These are phyloP conservation scores for Cyclotella atomus DNA, from an alignment of 108 stramenopile genomes.

Conservation along the genomic window DNA sequence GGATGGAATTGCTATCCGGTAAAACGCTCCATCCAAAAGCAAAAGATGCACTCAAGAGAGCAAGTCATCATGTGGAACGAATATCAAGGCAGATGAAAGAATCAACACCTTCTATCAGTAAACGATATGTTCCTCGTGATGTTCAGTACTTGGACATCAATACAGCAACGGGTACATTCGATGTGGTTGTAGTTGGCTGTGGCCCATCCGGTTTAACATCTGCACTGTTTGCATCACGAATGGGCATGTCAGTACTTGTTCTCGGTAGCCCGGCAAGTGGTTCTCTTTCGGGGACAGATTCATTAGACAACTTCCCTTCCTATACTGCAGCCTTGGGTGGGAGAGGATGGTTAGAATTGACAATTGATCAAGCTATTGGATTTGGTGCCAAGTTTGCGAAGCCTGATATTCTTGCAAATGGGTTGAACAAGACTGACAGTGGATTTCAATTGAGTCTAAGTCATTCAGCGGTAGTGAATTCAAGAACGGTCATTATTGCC, in stretches of 20 bases:
- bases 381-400: constrained; percentile 52
- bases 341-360: constrained; percentile 34
- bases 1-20: background rate
- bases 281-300: constrained; percentile 51
- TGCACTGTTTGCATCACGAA: constrained; percentile 63
- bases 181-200: constrained; percentile 63
- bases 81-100: background rate
- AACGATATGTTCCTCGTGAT: background rate
- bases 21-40: background rate
- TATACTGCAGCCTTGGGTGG: constrained; percentile 43
- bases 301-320: constrained; percentile 66
- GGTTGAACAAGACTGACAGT: background rate
- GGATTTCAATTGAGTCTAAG: background rate
- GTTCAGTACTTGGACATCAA: background rate
- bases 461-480: background rate
- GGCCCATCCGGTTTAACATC: constrained; percentile 70
- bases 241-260: constrained; percentile 60
- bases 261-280: constrained; percentile 52
- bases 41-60: background rate
- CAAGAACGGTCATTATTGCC: constrained; percentile 33
- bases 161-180: constrained; percentile 13
- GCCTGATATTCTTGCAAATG: constrained; percentile 41
- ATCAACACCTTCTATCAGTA: background rate
- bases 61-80: background rate
- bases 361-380: constrained; percentile 45